Percentiles rank a stretch among this genome's conserved stretches.
phyloP scores from a whole-genome alignment of 345 rosid species.

The Melaleuca alternifolia region DNA sequence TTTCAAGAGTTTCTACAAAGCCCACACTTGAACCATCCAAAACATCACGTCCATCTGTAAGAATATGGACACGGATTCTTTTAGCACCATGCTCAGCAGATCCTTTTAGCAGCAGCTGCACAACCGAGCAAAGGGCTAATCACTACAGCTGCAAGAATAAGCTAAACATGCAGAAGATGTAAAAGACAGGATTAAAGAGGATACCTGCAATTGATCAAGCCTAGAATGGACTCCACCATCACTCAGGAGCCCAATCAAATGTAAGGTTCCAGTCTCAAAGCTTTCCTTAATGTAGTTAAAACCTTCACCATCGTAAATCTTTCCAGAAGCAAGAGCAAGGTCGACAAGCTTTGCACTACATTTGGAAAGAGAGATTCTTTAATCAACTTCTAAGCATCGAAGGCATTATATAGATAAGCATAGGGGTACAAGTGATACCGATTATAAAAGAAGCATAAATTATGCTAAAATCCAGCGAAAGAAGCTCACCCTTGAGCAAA shows the following conservation, averaged over 20 bases:
- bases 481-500: slow-evolving; percentile 68
- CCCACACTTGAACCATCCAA: slow-evolving; percentile 89
- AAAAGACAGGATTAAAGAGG: neutral
- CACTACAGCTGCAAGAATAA: neutral
- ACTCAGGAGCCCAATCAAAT: slow-evolving; percentile 83
- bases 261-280: slow-evolving; percentile 55
- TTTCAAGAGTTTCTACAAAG: slow-evolving; percentile 76
- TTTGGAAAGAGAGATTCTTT: neutral
- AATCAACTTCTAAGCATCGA: neutral
- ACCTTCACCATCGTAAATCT: slow-evolving; percentile 75
- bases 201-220: slow-evolving; percentile 82
- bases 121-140: neutral
- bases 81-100: slow-evolving; percentile 78
- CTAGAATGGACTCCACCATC: slow-evolving; percentile 99
- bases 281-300: slow-evolving; percentile 59
- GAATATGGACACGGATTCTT: slow-evolving; percentile 81
- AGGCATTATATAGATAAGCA: too few relatives aligned
- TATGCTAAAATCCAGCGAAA: neutral
- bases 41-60: slow-evolving; percentile 98
- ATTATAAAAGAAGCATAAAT: neutral
- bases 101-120: slow-evolving; percentile 78
- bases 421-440: neutral
- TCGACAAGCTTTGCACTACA: slow-evolving; percentile 92
- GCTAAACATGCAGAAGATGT: neutral
- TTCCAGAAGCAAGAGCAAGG: slow-evolving; percentile 83